Base-by-base conservation (phyloP, 1,139 yeast species). In the Meyerozyma elateridarum region DNA sequence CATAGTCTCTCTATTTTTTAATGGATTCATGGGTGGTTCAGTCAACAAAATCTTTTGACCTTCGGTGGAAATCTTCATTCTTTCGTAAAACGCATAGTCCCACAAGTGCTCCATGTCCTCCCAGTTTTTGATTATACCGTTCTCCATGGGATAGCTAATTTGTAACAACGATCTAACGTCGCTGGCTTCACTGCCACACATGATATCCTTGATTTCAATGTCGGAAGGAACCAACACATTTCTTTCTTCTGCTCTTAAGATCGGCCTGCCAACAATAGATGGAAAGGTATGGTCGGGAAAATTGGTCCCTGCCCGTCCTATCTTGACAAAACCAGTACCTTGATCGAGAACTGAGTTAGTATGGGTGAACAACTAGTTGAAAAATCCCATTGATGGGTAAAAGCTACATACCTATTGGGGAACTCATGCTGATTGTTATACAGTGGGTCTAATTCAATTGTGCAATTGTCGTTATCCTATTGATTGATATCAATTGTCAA, bases 201-300 rank as follows among this genome's bases (percentile, higher is more conserved):
- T 91, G 49, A 93, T 85, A 55, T 91, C 98, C 54, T 83, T 85
- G 46, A 78, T 76, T 51, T 81, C 87, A 19, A 82, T 65, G 54
- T 79, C 77, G 26, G 75, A 73, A 4, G 73, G 73, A 15, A 67
- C 57, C 35, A 68, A 52, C 8, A 63, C 51, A 29, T 79, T 79
- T 48, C 95, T 73, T 59, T 91, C 99, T 59, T 93, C 99, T 2
- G 98, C 96, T 55, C 99, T 77, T 43, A 91, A 70, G 42, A 91
- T 93, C 15, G 99, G 99, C 51, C 98, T 76, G 26, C 99, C 99
- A 15, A 91, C 98, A 51, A 91, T 88, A 8, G 97, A 88, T 8
- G 98, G 98, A 61, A 89, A 91, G n/a, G 96, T 89, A 61, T 81
- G 81, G 61, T 91, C 98, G 16, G 99, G 99, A 70, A 89, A 89